Percentiles rank a stretch among this genome's conserved stretches.
Conservation (phyloP, 805 yeast genomes). For the Starmerella bombicola region DNA sequence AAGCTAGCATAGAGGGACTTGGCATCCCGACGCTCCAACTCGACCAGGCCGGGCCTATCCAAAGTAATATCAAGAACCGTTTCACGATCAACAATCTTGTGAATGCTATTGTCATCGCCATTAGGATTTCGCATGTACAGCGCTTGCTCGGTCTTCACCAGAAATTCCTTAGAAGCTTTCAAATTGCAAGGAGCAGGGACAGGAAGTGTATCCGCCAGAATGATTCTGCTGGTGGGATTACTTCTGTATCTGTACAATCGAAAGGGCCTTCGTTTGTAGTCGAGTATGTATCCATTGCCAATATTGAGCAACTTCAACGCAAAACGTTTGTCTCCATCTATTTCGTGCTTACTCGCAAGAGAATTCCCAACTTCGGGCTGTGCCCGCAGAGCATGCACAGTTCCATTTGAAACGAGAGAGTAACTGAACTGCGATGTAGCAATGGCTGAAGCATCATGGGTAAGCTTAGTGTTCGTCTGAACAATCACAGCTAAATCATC, state of each 20-base stretch:
- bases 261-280: constrained; percentile 18
- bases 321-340: constrained; percentile 10
- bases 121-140: constrained; percentile 19
- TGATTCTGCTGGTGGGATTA: background rate
- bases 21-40: constrained; percentile 8
- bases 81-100: constrained; percentile 9
- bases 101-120: constrained; percentile 14
- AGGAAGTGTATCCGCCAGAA: constrained; percentile 6
- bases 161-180: constrained; percentile 10
- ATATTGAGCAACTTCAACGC: constrained; percentile 9
- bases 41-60: constrained; percentile 12
- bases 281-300: constrained; percentile 11
- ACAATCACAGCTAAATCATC: constrained; percentile 9
- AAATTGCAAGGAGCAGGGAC: constrained; percentile 2
- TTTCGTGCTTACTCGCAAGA: constrained; percentile 10
- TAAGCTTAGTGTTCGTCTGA: constrained; percentile 1
- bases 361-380: constrained; percentile 11
- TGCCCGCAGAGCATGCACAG: constrained; percentile 11
- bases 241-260: constrained; percentile 4
- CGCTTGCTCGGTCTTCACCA: constrained; percentile 17
- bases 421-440: constrained; percentile 3
- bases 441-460: background rate
- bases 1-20: constrained; percentile 14
- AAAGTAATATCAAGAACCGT: constrained; percentile 2
- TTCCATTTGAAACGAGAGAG: constrained; percentile 8